These are phyloP conservation scores for Oehlia diaphana DNA, from an alignment of 192 early-diverging fungal species.

Conservation along the genomic window DNA sequence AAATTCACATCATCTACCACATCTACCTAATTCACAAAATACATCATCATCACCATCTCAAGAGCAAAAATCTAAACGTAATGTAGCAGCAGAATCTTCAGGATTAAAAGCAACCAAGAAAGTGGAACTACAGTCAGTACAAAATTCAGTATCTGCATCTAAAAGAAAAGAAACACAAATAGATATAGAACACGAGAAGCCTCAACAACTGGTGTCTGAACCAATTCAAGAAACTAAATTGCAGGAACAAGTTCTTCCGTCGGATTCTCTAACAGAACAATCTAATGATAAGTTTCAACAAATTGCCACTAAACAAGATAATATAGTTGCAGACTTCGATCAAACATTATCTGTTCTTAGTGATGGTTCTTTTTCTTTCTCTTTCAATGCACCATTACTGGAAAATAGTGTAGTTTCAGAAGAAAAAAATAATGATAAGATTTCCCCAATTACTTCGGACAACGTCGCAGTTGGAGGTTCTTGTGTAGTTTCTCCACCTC, in stretches of 20 bases:
- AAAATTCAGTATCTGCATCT: slow-evolving; percentile 18
- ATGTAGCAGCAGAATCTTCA: neutral
- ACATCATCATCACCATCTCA: neutral
- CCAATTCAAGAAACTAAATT: slow-evolving; percentile 20
- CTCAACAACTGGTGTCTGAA: neutral
- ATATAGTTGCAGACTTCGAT: slow-evolving; percentile 24
- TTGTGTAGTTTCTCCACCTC: slow-evolving; percentile 21
- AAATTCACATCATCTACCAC: neutral
- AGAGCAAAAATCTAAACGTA: slow-evolving; percentile 14
- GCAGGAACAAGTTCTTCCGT: neutral
- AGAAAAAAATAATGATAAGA: slow-evolving; percentile 5
- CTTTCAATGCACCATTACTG: slow-evolving; percentile 12
- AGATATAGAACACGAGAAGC: slow-evolving; percentile 28
- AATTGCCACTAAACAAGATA: neutral
- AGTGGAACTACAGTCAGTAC: slow-evolving; percentile 6
- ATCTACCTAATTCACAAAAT: neutral
- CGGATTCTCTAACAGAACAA: neutral
- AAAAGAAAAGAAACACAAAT: slow-evolving; percentile 23
- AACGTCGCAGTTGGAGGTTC: neutral
- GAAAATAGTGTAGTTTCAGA: neutral
- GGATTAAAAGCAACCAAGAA: slow-evolving; percentile 30
- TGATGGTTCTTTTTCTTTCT: slow-evolving; percentile 27
- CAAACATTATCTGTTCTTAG: slow-evolving; percentile 29
- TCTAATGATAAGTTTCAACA: neutral
- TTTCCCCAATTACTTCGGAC: neutral